Evolutionary conservation across 2,329 filamentous ascomycete genomes (phyloP), one percentile per base, ranked within the genome.

Genomic region (Cadophora sp.): DNA sequence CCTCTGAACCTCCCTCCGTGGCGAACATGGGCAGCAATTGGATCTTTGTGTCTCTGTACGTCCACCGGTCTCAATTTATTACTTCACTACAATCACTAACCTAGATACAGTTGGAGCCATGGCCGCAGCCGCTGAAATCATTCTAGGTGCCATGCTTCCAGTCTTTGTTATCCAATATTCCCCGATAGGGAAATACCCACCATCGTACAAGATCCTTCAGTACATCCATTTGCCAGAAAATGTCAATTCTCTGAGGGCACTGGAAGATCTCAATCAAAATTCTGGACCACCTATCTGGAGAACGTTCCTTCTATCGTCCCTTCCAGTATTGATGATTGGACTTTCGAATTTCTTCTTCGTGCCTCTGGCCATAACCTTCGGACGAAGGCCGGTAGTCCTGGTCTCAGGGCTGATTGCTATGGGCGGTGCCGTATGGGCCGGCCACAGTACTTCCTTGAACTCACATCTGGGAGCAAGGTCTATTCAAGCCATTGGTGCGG

Each of bases 401-500:
- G 68, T 78, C 61, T 79, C 78, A 66, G 69, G 72, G 14, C 22
- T 77, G 5, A 72, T 79, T 63, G 77, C 75, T 63, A 71, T 79
- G 8, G 66, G 74, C 4, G 74, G 77, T 50, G 77, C 77, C 43
- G 65, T 79, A 50, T 79, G 78, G 78, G 75, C 76, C 46, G 77
- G 67, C 0, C 71, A 74, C 3, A 77, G 75, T 9, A 79, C 77
- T 1, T 75, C 72, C 56, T 79, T 77, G 67, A 53, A 68, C 3
- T 76, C 73, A 31, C 79, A 79, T 66, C 70, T 80, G 27, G 78
- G 72, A 14, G 78, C 77, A 0, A 72, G 77, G 26, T 72, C 79
- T 2, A 64, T 79, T n/a, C 75, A 73, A 9, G 78, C 77, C 0
- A 40, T 79, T 0, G 79, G 76, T 7, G 76, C 77, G 2, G 77